Evolutionary conservation across 441 rosid genomes (phyloP).

Genomic region (Aleurites moluccanus): DNA sequence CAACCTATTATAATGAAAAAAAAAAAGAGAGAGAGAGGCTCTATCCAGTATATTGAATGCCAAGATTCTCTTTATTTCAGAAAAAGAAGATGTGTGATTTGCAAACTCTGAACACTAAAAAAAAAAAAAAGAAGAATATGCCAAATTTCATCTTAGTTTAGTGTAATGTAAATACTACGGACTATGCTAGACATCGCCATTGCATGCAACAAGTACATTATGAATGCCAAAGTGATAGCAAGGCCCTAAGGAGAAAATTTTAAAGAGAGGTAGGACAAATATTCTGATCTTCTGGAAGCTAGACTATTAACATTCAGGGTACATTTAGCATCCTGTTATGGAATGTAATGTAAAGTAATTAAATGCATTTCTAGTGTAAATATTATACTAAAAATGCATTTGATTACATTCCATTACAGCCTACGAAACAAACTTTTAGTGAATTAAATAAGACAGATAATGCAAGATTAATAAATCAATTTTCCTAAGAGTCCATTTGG

Average conservation of each 20-base stretch:
- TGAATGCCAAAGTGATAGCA: background rate
- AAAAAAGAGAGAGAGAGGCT: too few species aligned
- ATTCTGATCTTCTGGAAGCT: background rate
- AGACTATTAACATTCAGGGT: background rate
- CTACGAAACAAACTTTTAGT: too few species aligned
- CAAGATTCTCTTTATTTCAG: background rate
- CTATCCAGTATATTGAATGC: conserved; percentile 10
- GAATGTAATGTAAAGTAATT: too few species aligned
- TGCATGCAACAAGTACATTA: background rate
- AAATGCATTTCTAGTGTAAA: too few species aligned
- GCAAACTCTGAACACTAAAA: background rate
- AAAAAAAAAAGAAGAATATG: background rate
- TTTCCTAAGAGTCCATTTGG: background rate
- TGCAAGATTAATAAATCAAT: background rate
- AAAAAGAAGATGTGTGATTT: background rate
- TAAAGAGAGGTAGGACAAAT: background rate
- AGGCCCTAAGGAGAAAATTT: background rate
- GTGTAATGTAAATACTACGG: background rate
- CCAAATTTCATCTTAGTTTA: background rate
- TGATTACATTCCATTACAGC: too few species aligned
- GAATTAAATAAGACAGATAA: background rate
- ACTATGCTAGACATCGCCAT: background rate
- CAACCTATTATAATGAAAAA: conserved; percentile 24
- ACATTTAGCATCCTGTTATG: too few species aligned
- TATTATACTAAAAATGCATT: too few species aligned